Evolutionary conservation across 495 filamentous ascomycete genomes (phyloP).

Genomic region (Penicillium maclennaniae): DNA sequence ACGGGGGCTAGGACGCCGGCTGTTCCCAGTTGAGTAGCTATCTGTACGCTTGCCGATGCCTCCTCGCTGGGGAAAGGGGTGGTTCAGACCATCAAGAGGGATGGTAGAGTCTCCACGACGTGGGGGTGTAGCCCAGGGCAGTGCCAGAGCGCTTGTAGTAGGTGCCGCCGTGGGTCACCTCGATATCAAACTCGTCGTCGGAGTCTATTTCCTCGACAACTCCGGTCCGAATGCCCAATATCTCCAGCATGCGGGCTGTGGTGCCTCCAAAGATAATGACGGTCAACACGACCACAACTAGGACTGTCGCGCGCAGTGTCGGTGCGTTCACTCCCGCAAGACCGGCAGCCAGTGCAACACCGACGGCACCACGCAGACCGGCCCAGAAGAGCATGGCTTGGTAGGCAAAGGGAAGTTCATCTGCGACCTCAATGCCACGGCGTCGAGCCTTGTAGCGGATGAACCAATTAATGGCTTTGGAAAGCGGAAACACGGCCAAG

Average conservation of each 20-base stretch:
- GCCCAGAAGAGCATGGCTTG: conserved; percentile 99
- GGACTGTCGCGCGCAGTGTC: conserved; percentile 81
- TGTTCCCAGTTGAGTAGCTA: conserved; percentile 56
- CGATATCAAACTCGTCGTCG: conserved; percentile 98
- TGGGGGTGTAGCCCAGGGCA: conserved; percentile 73
- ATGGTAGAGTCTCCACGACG: conserved; percentile 53
- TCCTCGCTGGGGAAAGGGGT: conserved; percentile 20
- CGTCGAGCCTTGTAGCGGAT: conserved; percentile 84
- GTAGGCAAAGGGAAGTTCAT: conserved; percentile 88
- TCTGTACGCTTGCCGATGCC: conserved; percentile 29
- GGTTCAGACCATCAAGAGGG: conserved; percentile 49
- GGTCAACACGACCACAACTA: conserved; percentile 94
- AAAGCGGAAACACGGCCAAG: conserved; percentile 91
- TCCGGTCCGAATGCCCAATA: conserved; percentile 87
- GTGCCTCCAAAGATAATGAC: conserved; percentile 99
- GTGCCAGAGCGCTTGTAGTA: conserved; percentile 73
- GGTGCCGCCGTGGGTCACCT: conserved; percentile 68
- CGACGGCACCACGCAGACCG: conserved; percentile 90
- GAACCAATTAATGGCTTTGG: conserved; percentile 86
- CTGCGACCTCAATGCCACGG: conserved; percentile 71
- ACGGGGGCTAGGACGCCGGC: conserved; percentile 46
- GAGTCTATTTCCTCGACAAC: conserved; percentile 95
- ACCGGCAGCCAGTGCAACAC: conserved; percentile 91
- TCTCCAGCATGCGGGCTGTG: conserved; percentile 97
- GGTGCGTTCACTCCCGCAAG: conserved; percentile 71